Evolutionary conservation across 306 rosid genomes (phyloP), one percentile per base, ranked within the genome.

Genomic region (Prunus mume): DNA sequence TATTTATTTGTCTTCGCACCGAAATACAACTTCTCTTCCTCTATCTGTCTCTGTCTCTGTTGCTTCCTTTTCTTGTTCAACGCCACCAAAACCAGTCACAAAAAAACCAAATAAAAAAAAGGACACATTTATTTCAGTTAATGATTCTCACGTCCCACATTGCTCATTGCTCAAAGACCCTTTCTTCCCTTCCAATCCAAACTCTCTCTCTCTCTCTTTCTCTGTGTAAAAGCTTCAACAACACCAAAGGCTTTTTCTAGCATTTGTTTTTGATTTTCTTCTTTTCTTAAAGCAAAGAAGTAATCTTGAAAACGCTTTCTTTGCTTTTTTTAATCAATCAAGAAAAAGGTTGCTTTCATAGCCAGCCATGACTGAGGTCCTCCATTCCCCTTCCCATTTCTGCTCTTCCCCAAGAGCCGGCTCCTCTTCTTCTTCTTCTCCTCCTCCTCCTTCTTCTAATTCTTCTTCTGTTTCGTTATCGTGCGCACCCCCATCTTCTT

Each of bases 351-450:
- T 71, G 81, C 70, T 86, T 80, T 76, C 92, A 78, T 83, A 85
- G 89, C 89, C 91, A 86, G 84, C 91, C 86, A 93, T 91, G 97
- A 94, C 91, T 45, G 87, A 88, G 81, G 87, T 91, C 82, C 90
- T 94, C 72, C 93, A 68, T 74, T 85, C 88, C 50, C 79, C 91
- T 51, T 77, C 87, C 71, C 89, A 84, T 83, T 86, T 88, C 75
- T 73, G 90, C 66, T 80, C 87, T 1, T 68, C 91, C 20, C 65
- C 83, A 77, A 81, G 86, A 66, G 68, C 51, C 52, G 65, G 69
- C 56, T 81, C 89, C 64, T 75, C 88, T 24, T 69, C 81, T n/a
- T 80, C 86, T 76, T 81, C 88, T 47, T 49, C 89, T 76, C 79
- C 88, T 52, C 32, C 89, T 69, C 72, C 65, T 24, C 20, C 82